Conservation (phyloP, 441 rosid species). For the Adansonia gregorii region DNA sequence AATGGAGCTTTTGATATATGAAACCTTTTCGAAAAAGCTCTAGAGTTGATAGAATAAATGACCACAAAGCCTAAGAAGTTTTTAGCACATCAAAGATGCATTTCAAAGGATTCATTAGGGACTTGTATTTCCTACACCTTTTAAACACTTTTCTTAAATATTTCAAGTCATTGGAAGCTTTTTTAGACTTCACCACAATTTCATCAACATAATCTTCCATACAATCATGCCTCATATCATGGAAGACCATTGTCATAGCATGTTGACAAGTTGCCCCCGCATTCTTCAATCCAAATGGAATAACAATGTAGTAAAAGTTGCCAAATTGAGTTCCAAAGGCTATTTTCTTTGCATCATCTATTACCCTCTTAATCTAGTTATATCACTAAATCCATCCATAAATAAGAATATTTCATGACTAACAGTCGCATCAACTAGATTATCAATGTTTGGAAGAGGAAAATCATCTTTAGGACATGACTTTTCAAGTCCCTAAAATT, state of each 20-base stretch:
- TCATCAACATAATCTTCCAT: neutral
- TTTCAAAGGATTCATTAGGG: too few relatives aligned
- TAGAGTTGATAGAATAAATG: neutral
- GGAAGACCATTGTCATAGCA: neutral
- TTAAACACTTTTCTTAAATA: neutral
- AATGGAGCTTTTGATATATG: too few relatives aligned
- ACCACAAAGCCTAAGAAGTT: neutral
- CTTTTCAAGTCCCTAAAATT: too few relatives aligned
- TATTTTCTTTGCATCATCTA: neutral
- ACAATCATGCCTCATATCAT: conserved; percentile 1
- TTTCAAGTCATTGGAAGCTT: neutral
- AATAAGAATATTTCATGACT: neutral
- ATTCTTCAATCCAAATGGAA: neutral
- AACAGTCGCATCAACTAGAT: neutral
- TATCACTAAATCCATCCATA: neutral
- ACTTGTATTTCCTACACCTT: neutral
- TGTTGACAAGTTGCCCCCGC: neutral
- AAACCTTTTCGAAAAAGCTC: too few relatives aligned
- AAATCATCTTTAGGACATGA: neutral
- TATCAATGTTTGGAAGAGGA: neutral
- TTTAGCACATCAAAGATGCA: neutral
- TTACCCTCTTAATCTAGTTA: neutral
- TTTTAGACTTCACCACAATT: neutral
- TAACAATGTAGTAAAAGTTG: too few relatives aligned
- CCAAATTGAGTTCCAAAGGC: neutral